Evolutionary conservation across 352 stramenopile genomes (phyloP), one percentile per base, ranked within the genome.

Genomic region (Phytophthora multivora): DNA sequence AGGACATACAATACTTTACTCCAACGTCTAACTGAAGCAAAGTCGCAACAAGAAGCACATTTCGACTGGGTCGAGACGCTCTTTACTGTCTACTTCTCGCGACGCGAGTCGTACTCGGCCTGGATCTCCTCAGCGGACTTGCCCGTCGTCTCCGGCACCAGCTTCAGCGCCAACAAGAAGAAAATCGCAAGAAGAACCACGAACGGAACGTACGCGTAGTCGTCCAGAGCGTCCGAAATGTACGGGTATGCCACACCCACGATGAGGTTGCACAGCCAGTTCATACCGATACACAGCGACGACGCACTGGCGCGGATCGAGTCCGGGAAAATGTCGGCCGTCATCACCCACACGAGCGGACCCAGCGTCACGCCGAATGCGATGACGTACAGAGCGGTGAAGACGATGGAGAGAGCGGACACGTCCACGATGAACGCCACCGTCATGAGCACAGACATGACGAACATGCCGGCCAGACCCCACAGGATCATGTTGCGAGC

Each of bases 71-170:
- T 31, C 36, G n/a, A 38, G 25, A 51, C 12, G 5, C 23, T 51
- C 9, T 5, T 41, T 31, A 31, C 26, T 16, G 30, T 10, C 61
- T 62, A 71, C 50, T 59, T 59, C 12, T 63, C 63, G 16, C 61
- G 61, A 58, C 56, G 62, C 36, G 58, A 69, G 46, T 75, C 66
- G 31, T 71, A 75, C 30, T 75, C 68, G 15, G 58, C 66, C 21
- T 73, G 65, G 58, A 90, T 90, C 52, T 88, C 78, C 21, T 89
- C 74, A n/a, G 58, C 66, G 6, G 83, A 87, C 41, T 87, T 88
- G 30, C 77, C 75, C 12, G 69, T 59, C 31, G 83, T 91, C 65
- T 91, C 83, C n/a, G 80, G 83, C 9, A 91, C 60, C 21, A 69
- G 33, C 45, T 73, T 73, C 47, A 73, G 55, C 31, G 74, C 60